Evolutionary conservation across 805 yeast genomes (phyloP), one percentile per base, ranked within the genome.

Genomic region (Ogataea trehaloabstinens): DNA sequence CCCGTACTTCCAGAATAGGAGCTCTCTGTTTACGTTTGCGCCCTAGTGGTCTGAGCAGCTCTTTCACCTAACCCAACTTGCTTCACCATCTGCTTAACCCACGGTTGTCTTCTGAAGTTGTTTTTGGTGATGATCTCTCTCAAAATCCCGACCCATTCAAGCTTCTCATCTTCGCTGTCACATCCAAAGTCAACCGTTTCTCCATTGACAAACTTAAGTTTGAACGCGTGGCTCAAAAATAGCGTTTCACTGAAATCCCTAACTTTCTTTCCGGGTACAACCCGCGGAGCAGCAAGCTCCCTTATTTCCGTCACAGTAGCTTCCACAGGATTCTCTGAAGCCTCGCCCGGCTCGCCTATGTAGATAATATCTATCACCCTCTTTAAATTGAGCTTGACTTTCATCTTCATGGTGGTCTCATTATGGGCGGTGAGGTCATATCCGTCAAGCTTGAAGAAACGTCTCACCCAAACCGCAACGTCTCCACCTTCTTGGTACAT

Each of bases 401-500:
- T 70, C 1, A 91, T 76, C 53, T 80, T 82, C 59, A 67, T 77
- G 2, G 83, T 68, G 20, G 67, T 67, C 47, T 83, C 93, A 49
- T 85, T 82, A 55, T 82, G 86, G 0, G 96, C 96, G 38, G 80
- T 70, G 49, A 90, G 66, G 24, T 80, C 76, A 6, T 80, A 73
- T 0, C 91, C 95, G 32, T 74, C 67, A n/a, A 90, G 67, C 47
- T 75, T 80, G 66, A 82, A 88, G 63, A 63, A 86, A 41, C 97
- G 71, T 48, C 84, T 76, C 49, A 85, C 77, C 80, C 90, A 78
- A 20, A 71, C 66, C 12, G 71, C 75, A 49, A 93, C 76, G 64
- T 90, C 98, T 7, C 97, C 97, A 15, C 98, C 98, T 54, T 83
- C 87, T 63, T 90, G 98, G 51, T 79, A 78, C 64, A 91, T 65